phyloP scores from a whole-genome alignment of 2,329 filamentous ascomycete genomes.

The Pyricularia pennisetigena region DNA sequence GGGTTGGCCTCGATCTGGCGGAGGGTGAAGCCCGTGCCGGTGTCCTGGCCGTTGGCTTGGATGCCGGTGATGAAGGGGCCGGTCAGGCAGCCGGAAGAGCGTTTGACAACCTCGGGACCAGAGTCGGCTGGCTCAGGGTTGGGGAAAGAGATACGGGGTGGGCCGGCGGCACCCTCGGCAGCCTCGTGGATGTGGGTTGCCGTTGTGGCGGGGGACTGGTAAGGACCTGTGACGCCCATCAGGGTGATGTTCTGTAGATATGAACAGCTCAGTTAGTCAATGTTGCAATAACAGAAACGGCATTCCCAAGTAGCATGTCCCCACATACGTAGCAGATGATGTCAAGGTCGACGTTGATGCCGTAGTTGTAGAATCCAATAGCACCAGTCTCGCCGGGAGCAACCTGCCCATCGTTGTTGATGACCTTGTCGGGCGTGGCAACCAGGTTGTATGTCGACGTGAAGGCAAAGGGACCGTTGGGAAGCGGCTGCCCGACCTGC shows the following conservation, averaged over 20 bases:
- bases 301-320: background rate
- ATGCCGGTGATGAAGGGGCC: conserved; percentile 34
- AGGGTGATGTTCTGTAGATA: conserved; percentile 33
- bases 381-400: conserved; percentile 25
- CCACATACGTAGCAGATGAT: conserved; percentile 18
- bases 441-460: conserved; percentile 33
- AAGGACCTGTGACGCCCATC: conserved; percentile 30
- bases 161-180: conserved; percentile 28
- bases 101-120: conserved; percentile 14
- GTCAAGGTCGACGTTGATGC: conserved; percentile 29
- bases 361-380: conserved; percentile 35
- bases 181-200: conserved; percentile 41
- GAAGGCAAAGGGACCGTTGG: conserved; percentile 20
- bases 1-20: conserved; percentile 36
- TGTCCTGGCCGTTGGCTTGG: conserved; percentile 28
- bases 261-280: background rate
- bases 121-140: conserved; percentile 27
- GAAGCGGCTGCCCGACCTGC: background rate
- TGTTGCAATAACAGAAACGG: background rate
- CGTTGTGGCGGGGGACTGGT: conserved; percentile 32
- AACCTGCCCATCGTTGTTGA: conserved; percentile 23
- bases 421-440: conserved; percentile 35
- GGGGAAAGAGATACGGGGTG: conserved; percentile 34
- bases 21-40: conserved; percentile 33
- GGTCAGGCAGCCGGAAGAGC: conserved; percentile 14